Conservation (phyloP, 2,329 filamentous ascomycete species). For the Exophiala aquamarina region DNA sequence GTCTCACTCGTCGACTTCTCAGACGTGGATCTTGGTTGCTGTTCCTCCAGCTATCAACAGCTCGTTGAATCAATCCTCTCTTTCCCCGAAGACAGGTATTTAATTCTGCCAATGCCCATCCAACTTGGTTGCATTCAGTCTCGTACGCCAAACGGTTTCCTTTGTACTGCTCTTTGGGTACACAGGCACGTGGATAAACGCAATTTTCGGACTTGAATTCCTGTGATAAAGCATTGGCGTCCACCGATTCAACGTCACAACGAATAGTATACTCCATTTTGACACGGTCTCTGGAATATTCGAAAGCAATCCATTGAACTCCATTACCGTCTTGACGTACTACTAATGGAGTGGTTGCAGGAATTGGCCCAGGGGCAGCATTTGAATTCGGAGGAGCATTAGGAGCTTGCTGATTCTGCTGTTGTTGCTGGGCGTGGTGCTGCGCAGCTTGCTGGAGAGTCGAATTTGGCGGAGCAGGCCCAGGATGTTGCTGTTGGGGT, state of each 20-base stretch:
- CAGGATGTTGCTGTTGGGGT: slow-evolving; percentile 37
- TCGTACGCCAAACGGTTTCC: slow-evolving; percentile 96
- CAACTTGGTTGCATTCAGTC: slow-evolving; percentile 98
- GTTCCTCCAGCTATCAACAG: slow-evolving; percentile 98
- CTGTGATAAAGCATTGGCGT: slow-evolving; percentile 76
- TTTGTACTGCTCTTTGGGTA: slow-evolving; percentile 91
- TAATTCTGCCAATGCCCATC: slow-evolving; percentile 94
- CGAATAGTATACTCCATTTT: slow-evolving; percentile 99
- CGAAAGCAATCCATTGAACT: slow-evolving; percentile 98
- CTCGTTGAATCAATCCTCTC: slow-evolving; percentile 90
- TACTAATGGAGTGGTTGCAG: slow-evolving; percentile 90
- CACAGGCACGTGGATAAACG: slow-evolving; percentile 94
- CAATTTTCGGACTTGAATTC: slow-evolving; percentile 99
- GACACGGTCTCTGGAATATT: slow-evolving; percentile 93
- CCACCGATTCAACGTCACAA: slow-evolving; percentile 95
- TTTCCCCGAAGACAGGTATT: slow-evolving; percentile 91
- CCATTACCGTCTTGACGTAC: slow-evolving; percentile 94
- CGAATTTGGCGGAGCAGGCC: too few relatives aligned
- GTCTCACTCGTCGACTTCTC: slow-evolving; percentile 84
- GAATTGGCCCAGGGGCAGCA: slow-evolving; percentile 92
- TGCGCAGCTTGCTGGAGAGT: slow-evolving; percentile 4
- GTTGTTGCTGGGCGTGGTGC: slow-evolving; percentile 20
- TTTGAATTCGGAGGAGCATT: slow-evolving; percentile 71
- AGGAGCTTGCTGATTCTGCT: slow-evolving; percentile 33
- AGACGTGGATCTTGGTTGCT: slow-evolving; percentile 95